phyloP scores from a whole-genome alignment of 441 rosid genomes.

The Corymbia citriodora region DNA sequence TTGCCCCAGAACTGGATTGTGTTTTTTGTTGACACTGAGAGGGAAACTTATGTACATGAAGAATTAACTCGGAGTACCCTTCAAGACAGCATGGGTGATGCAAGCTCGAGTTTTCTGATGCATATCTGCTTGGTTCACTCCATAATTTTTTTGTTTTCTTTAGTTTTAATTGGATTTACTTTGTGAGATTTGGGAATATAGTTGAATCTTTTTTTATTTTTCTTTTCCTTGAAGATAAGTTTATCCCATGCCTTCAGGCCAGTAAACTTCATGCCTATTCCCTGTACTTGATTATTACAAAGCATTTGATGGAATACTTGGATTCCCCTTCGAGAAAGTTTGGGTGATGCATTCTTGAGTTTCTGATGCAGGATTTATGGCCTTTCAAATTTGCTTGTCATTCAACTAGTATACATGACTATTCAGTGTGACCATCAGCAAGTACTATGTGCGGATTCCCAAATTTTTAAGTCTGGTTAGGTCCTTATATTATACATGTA shows the following conservation, averaged over 20 bases:
- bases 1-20: too few relatives aligned
- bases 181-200: not conserved
- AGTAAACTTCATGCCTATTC: too few relatives aligned
- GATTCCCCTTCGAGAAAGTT: not conserved
- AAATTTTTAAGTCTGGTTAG: not conserved
- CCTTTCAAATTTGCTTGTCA: not conserved
- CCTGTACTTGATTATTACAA: too few relatives aligned
- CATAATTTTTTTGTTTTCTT: not conserved
- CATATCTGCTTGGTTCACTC: not conserved
- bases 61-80: slow-evolving; percentile 85
- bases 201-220: not conserved
- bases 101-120: slow-evolving; percentile 73
- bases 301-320: not conserved
- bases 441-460: not conserved
- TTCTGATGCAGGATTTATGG: not conserved
- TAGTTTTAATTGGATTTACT: not conserved
- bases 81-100: slow-evolving; percentile 69
- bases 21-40: too few relatives aligned
- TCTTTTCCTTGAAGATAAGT: not conserved
- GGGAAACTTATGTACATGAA: slow-evolving; percentile 17
- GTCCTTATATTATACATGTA: not conserved
- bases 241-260: too few relatives aligned
- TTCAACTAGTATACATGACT: not conserved
- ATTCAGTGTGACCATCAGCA: not conserved
- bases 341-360: not conserved